These are phyloP conservation scores for Wallacemonas sp. DNA, from an alignment of 208 protist genomes.

Conservation along the genomic window DNA sequence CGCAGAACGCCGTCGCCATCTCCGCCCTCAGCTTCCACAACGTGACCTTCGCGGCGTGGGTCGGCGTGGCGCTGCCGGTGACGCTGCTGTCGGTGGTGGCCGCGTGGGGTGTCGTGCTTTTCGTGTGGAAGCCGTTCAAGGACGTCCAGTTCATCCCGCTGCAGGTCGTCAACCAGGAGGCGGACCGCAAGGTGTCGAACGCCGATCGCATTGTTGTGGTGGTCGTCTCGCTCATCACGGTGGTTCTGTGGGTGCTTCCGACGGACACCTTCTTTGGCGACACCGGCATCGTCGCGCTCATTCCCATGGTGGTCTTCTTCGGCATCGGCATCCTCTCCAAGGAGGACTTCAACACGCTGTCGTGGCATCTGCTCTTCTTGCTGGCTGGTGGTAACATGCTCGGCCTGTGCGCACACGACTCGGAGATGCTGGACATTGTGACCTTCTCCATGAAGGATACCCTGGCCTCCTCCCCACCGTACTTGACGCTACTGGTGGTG, in stretches of 20 bases:
- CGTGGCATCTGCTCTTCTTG: conserved; percentile 94
- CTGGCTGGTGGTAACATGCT: conserved; percentile 94
- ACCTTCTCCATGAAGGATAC: conserved; percentile 63
- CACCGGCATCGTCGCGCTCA: conserved; percentile 91
- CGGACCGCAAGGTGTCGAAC: conserved; percentile 46
- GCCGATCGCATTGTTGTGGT: conserved; percentile 70
- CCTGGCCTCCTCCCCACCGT: conserved; percentile 58
- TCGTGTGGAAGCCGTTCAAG: conserved; percentile 90
- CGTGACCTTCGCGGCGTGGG: conserved; percentile 87
- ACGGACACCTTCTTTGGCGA: conserved; percentile 88
- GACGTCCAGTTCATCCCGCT: conserved; percentile 84
- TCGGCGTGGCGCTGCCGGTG: conserved; percentile 81
- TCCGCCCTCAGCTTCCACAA: conserved; percentile 72
- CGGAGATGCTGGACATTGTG: conserved; percentile 85
- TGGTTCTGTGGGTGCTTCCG: conserved; percentile 86
- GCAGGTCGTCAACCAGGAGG: conserved; percentile 75
- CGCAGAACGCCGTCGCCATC: conserved; percentile 94
- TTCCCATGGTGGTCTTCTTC: conserved; percentile 94
- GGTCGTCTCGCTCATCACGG: conserved; percentile 70
- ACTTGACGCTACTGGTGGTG: conserved; percentile 66
- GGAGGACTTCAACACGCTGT: conserved; percentile 92
- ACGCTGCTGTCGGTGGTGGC: conserved; percentile 61
- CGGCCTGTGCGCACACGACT: conserved; percentile 86
- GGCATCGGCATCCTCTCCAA: conserved; percentile 91
- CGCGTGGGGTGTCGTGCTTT: conserved; percentile 75